Conservation (phyloP, 805 yeast species). For the Candida nitratophila region DNA sequence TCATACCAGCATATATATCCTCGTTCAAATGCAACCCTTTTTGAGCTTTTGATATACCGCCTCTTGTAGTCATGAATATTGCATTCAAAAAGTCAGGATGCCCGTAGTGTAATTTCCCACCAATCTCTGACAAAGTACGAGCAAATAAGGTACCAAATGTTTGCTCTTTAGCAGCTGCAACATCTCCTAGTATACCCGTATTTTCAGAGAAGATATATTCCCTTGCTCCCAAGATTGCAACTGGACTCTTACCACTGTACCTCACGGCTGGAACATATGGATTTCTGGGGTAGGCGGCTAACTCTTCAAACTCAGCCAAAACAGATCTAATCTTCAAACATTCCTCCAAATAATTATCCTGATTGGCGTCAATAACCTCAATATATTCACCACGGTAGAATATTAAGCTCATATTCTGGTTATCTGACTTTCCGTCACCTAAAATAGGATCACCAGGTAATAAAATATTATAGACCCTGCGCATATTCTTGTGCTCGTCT, state of each 20-base stretch:
- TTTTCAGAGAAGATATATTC: conserved; percentile 93
- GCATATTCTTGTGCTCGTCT: conserved; percentile 38
- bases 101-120: conserved; percentile 92
- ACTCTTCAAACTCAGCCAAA: conserved; percentile 85
- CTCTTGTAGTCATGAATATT: conserved; percentile 89
- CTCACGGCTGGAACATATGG: conserved; percentile 52
- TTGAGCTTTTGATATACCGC: conserved; percentile 94
- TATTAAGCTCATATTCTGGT: conserved; percentile 82
- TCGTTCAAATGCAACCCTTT: conserved; percentile 89
- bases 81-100: conserved; percentile 94
- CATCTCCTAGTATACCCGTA: conserved; percentile 88
- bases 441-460: conserved; percentile 90
- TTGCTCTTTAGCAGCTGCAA: conserved; percentile 96
- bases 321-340: conserved; percentile 86
- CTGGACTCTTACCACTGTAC: conserved; percentile 41
- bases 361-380: conserved; percentile 94
- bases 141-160: conserved; percentile 96
- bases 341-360: conserved; percentile 92
- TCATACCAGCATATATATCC: conserved; percentile 95
- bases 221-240: conserved; percentile 92
- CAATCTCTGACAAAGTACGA: conserved; percentile 85
- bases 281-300: conserved; percentile 41
- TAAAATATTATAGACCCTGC: conserved; percentile 53
- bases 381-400: conserved; percentile 92
- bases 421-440: conserved; percentile 96